Evolutionary conservation across 495 filamentous ascomycete species (phyloP), one percentile per base, ranked within the genome.

Genomic region (Tuber borchii): DNA sequence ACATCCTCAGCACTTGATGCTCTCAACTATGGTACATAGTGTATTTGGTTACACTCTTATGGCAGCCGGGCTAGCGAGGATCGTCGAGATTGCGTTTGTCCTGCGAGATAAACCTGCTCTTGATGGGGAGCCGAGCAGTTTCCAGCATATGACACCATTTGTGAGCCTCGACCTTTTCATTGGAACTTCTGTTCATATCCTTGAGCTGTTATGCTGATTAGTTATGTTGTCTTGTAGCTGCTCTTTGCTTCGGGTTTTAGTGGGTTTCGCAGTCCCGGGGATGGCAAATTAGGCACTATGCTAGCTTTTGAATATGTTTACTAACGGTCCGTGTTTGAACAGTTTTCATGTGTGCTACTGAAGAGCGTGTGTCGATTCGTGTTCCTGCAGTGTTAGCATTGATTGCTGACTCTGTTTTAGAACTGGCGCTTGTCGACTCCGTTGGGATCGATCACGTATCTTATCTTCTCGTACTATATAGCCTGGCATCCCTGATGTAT

Each of bases 11-110:
- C 85, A 87, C 10, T 83, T 97, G 72, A 88, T 89, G 85, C 87
- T 97, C 78, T 96, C 93, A 80, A 94, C 91, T 69, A 93, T 92
- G 89, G 90, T 97, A 8, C 96, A 99, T 84, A 86, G 88, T n/a
- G 86, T 97, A 72, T 99, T 98, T 80, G 95, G 95, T 12, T 98
- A 97, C 81, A 97, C 92, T 0, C 87, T 99, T 56, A 99, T 98
- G 95, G 92, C 89, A 0, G 94, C 93, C 14, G 95, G 93, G 34
- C 45, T 91, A 22, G 89, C 92, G 0, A 88, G 95, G 70, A 92
- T 97, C 72, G 92, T 99, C 73, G 95, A 99, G 86, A 91, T 99
- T 80, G 88, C 92, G 0, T 97, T 99, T 78, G 88, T 98, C 1
- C 86, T 97, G 76, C 88, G 84, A 76, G 95, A 98, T 83, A 87